Percentiles rank a stretch among this genome's conserved stretches.
phyloP scores from a whole-genome alignment of 345 rosid genomes.

The Hibiscus trionum region DNA sequence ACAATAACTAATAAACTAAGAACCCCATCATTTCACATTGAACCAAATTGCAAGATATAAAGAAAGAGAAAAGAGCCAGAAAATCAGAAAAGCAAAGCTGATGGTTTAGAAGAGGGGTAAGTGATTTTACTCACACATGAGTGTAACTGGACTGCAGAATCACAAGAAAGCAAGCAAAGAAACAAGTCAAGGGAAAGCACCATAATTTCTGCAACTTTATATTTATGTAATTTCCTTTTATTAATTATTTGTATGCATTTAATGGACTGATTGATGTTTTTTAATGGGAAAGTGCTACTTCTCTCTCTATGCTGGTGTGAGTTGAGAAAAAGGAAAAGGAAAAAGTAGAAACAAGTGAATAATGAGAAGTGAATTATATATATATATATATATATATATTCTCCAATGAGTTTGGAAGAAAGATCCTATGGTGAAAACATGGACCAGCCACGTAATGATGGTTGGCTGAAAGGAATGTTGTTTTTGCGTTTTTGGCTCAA shows the following conservation, averaged over 20 bases:
- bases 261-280: constrained; percentile 11
- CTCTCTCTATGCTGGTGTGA: background rate
- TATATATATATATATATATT: background rate
- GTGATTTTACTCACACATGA: constrained; percentile 26
- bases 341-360: background rate
- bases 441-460: constrained; percentile 20
- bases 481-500: too few relatives aligned
- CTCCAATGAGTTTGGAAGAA: constrained; percentile 65
- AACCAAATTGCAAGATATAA: background rate
- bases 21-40: constrained; percentile 9
- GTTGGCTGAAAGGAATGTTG: constrained; percentile 8
- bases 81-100: background rate
- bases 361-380: too few relatives aligned
- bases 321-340: background rate
- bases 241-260: background rate
- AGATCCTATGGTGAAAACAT: constrained; percentile 27
- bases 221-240: background rate
- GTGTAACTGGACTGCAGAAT: constrained; percentile 25
- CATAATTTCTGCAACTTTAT: constrained; percentile 21
- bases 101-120: background rate
- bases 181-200: constrained; percentile 20
- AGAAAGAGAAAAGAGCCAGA: background rate
- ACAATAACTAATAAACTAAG: background rate
- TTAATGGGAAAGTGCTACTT: constrained; percentile 25
- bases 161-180: constrained; percentile 19